These are phyloP conservation scores for Epichloe amarillans DNA, from an alignment of 2,329 filamentous ascomycete species.

Conservation along the genomic window DNA sequence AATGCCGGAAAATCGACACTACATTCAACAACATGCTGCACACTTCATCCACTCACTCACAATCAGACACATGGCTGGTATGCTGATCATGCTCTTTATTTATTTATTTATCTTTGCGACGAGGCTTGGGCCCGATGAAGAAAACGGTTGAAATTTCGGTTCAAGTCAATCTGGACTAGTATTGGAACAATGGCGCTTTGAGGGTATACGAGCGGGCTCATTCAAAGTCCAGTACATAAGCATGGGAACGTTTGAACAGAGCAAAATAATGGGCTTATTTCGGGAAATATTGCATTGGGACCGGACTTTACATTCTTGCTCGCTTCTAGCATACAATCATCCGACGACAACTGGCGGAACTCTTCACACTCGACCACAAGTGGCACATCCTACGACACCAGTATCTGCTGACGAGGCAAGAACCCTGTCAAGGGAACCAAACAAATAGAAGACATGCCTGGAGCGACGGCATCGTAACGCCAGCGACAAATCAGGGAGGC, in stretches of 20 bases:
- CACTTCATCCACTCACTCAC: background rate
- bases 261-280: constrained; percentile 19
- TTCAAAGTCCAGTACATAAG: constrained; percentile 20
- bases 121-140: constrained; percentile 13
- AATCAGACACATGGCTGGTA: background rate
- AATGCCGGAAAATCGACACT: background rate
- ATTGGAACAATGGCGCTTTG: constrained; percentile 14
- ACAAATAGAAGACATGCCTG: background rate
- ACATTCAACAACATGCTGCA: background rate
- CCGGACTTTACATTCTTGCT: constrained; percentile 16
- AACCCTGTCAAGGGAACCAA: background rate
- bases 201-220: constrained; percentile 16
- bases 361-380: background rate
- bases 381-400: background rate
- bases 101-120: constrained; percentile 10
- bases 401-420: background rate
- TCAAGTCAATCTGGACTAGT: constrained; percentile 20
- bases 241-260: constrained; percentile 17
- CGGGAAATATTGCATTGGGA: constrained; percentile 37
- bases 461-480: background rate
- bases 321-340: constrained; percentile 18
- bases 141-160: constrained; percentile 13
- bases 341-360: constrained; percentile 3
- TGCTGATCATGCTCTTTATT: background rate
- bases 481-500: background rate